Evolutionary conservation across 306 rosid species (phyloP).

Genomic region (Datisca glomerata): DNA sequence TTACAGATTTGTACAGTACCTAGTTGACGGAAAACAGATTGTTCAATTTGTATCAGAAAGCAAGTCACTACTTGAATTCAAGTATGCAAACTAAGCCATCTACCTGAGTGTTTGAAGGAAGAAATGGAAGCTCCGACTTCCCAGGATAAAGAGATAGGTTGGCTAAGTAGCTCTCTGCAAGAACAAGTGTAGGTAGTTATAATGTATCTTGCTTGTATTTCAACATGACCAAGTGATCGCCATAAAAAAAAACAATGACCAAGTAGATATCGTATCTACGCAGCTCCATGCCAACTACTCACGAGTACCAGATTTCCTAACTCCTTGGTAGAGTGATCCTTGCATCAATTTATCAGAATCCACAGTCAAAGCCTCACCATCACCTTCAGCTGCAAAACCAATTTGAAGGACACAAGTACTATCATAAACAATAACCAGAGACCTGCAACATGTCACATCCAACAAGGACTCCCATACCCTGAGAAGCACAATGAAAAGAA

Average conservation of each 20-base stretch:
- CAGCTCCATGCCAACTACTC: constrained; percentile 24
- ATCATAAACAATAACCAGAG: constrained; percentile 67
- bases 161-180: constrained; percentile 82
- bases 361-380: constrained; percentile 48
- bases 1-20: too few species aligned
- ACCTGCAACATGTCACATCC: constrained; percentile 62
- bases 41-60: too few species aligned
- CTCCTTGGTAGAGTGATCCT: constrained; percentile 62
- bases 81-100: constrained; percentile 9
- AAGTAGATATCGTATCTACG: constrained; percentile 2
- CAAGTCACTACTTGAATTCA: too few species aligned
- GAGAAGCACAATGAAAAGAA: constrained; percentile 22
- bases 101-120: constrained; percentile 92
- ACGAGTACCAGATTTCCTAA: constrained; percentile 75
- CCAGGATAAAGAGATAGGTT: constrained; percentile 91
- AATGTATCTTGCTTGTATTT: too few species aligned
- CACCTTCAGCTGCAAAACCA: constrained; percentile 44
- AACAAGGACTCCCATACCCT: constrained; percentile 79
- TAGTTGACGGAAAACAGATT: too few species aligned
- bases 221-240: too few species aligned
- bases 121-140: constrained; percentile 83
- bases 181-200: too few species aligned
- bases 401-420: constrained; percentile 46
- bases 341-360: constrained; percentile 53
- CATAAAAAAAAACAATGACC: background rate